Evolutionary conservation across 495 filamentous ascomycete species (phyloP).

Genomic region (Aspergillus cristatus): DNA sequence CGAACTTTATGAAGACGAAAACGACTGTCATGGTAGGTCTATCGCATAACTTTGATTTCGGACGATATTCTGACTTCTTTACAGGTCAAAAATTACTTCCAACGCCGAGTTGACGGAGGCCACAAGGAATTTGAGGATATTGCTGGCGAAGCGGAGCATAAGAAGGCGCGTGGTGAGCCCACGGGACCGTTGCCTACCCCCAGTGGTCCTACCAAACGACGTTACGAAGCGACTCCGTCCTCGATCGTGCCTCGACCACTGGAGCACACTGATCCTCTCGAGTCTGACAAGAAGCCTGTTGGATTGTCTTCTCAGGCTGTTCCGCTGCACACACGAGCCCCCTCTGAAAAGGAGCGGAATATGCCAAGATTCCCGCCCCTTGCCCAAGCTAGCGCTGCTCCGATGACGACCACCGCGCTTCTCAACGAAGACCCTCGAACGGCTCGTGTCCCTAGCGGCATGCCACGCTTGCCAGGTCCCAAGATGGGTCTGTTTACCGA

Average conservation of each 20-base stretch:
- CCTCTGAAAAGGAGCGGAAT: conserved; percentile 29
- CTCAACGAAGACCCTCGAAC: conserved; percentile 26
- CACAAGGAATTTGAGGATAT: conserved; percentile 61
- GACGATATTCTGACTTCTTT: background rate
- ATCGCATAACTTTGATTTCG: background rate
- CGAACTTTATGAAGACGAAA: conserved; percentile 80
- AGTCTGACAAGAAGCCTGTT: conserved; percentile 41
- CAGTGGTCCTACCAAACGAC: conserved; percentile 50
- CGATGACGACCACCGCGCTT: conserved; percentile 19
- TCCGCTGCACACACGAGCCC: conserved; percentile 20
- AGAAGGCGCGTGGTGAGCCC: conserved; percentile 59
- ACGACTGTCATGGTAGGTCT: conserved; percentile 80
- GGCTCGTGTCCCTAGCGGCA: conserved; percentile 19
- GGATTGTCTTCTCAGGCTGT: conserved; percentile 26
- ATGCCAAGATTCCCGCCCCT: conserved; percentile 32
- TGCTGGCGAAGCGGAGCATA: conserved; percentile 60
- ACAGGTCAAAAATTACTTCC: conserved; percentile 95
- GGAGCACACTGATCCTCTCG: conserved; percentile 44
- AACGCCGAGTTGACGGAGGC: conserved; percentile 62
- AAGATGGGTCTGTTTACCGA: conserved; percentile 36
- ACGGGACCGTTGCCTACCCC: conserved; percentile 56
- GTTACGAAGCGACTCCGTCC: conserved; percentile 44
- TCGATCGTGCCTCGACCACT: conserved; percentile 51
- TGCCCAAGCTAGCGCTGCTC: conserved; percentile 34
- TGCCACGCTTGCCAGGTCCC: conserved; percentile 28